Base-by-base conservation (phyloP, 176 grass and related monocot genomes). In the Raddia distichophylla region DNA sequence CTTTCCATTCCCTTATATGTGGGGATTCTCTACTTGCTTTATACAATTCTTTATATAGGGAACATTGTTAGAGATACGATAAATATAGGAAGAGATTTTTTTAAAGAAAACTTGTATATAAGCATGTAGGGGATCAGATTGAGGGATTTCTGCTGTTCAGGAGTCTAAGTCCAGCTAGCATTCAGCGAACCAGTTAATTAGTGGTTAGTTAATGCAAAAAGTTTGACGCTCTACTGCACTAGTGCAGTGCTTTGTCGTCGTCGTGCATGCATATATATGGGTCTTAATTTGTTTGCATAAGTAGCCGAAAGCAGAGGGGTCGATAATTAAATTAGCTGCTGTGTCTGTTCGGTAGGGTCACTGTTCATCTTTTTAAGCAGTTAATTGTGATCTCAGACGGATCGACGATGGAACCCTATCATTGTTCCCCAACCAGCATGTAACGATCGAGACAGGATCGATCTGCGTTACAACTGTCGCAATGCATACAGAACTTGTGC, bases 271-370 rank as follows among this genome's bases (percentile, higher is more conserved):
- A 27, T 9, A 32, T 80, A 19, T 14, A 80, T 80, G 64, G 19
- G 5, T 57, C n/a, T 45, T 27, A 27, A 27, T 27, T 8, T 10
- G 18, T 67, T 84, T 71, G 32, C 50, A 49, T 84, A 68, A 84
- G 53, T 84, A 68, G 72, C 82, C 82, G 82, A 76, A 84, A 84
- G 82, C 19, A 32, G 66, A 60, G 15, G 14, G 40, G 8, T 5
- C 0, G 32, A 42, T 70, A 4, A 5, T 2, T 5, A 40, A 27
- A 47, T 46, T 45, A 43, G 9, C 51, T 4, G 12, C 3, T 3
- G 1, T 11, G 20, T 57, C 32, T 10, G 40, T 15, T 46, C 8
- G 62, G 71, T 75, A 83, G 62, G 37, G 43, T 56, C 18, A 7
- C 57, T 67, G 42, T 4, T 76, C 7, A 58, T 34, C 61, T 47